These are phyloP conservation scores for Wallacemonas sp. DNA, from an alignment of 208 protist species.

Conservation along the genomic window DNA sequence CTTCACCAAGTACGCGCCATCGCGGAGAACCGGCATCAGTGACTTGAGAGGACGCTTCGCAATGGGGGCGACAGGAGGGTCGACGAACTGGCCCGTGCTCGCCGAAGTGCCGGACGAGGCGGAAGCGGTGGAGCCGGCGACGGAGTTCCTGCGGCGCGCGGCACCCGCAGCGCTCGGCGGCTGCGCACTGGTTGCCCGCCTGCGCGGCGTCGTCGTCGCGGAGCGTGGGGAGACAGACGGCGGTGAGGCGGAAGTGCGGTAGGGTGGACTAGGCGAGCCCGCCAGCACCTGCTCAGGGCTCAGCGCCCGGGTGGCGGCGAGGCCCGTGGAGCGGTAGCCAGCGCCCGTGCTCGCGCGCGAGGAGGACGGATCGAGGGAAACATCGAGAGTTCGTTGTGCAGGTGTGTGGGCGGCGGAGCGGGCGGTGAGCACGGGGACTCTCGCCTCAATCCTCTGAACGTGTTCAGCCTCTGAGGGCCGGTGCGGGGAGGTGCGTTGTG, in stretches of 20 bases:
- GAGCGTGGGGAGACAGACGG: constrained; percentile 17
- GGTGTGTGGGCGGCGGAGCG: not conserved
- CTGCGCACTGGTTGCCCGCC: not conserved
- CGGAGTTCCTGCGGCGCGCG: too few species aligned
- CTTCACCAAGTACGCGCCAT: constrained; percentile 39
- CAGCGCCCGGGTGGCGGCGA: not conserved
- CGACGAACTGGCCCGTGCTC: not conserved
- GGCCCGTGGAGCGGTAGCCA: not conserved
- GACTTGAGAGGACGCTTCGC: constrained; percentile 40
- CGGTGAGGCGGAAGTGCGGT: not conserved
- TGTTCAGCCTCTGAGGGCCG: not conserved
- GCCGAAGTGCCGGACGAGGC: not conserved
- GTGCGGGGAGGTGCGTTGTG: not conserved
- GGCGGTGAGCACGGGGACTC: not conserved
- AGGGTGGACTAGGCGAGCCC: constrained; percentile 6
- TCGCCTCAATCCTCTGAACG: not conserved
- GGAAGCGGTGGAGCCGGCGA: not conserved
- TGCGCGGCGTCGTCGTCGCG: constrained; percentile 21
- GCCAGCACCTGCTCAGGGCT: constrained; percentile 1
- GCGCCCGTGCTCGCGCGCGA: not conserved
- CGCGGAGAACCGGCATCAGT: constrained; percentile 59
- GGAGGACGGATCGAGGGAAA: not conserved
- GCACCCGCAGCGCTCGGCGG: too few species aligned
- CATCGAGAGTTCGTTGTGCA: too few species aligned
- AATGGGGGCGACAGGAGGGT: constrained; percentile 14